Evolutionary conservation across 1,284 basidiomycete genomes (phyloP).

Genomic region (Trametes polyzona): DNA sequence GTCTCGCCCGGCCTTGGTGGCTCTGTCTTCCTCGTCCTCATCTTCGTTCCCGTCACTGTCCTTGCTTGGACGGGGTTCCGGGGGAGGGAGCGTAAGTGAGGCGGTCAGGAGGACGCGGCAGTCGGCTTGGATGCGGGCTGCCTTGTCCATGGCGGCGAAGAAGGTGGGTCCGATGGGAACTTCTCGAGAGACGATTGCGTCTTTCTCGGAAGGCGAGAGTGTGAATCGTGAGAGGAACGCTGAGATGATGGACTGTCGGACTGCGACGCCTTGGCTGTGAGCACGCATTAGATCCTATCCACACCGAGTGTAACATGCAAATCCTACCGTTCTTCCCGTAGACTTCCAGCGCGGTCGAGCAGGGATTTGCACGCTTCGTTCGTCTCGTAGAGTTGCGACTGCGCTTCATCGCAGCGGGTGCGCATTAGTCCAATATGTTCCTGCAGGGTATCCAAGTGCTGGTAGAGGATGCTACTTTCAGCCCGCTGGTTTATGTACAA

Average conservation of each 20-base stretch:
- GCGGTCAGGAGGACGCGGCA: slow-evolving; percentile 83
- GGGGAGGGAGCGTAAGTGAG: background rate
- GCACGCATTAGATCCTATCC: background rate
- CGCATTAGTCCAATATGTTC: slow-evolving; percentile 81
- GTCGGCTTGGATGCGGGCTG: slow-evolving; percentile 81
- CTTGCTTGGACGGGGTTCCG: background rate
- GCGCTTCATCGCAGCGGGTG: slow-evolving; percentile 80
- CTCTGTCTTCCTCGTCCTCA: slow-evolving; percentile 45
- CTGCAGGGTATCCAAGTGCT: slow-evolving; percentile 84
- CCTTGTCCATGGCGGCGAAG: slow-evolving; percentile 88
- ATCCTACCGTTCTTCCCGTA: slow-evolving; percentile 78
- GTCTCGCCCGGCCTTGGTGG: slow-evolving; percentile 62
- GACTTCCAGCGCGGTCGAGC: slow-evolving; percentile 85
- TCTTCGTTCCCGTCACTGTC: slow-evolving; percentile 51
- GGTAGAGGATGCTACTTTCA: slow-evolving; percentile 7
- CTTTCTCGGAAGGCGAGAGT: slow-evolving; percentile 72
- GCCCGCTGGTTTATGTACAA: slow-evolving; percentile 12
- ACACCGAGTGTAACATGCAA: background rate
- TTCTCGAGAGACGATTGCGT: slow-evolving; percentile 78
- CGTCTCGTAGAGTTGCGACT: slow-evolving; percentile 76
- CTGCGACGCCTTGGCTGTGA: slow-evolving; percentile 68
- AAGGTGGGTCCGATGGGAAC: slow-evolving; percentile 74
- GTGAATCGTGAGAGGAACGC: slow-evolving; percentile 89
- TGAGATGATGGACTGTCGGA: slow-evolving; percentile 74
- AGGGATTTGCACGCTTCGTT: slow-evolving; percentile 81